Evolutionary conservation across 495 filamentous ascomycete species (phyloP).

Genomic region (Xylaria longipes): DNA sequence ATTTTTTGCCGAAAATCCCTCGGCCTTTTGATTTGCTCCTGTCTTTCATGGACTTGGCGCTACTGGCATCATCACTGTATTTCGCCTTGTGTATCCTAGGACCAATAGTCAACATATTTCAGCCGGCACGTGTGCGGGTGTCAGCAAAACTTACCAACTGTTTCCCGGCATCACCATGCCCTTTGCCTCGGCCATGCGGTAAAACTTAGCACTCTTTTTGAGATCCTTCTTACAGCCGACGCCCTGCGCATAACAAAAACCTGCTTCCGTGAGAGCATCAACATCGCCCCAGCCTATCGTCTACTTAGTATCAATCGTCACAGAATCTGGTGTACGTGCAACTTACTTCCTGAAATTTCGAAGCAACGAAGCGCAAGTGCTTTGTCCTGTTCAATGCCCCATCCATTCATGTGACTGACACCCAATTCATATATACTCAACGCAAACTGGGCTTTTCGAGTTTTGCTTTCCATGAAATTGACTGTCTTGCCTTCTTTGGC

Average conservation of each 20-base stretch:
- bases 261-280: conserved; percentile 87
- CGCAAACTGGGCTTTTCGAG: conserved; percentile 88
- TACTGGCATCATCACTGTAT: conserved; percentile 69
- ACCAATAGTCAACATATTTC: conserved; percentile 16
- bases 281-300: conserved; percentile 85
- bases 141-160: conserved; percentile 74
- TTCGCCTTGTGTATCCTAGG: conserved; percentile 92
- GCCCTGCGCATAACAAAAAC: conserved; percentile 86
- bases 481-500: conserved; percentile 66
- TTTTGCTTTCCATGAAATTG: conserved; percentile 73
- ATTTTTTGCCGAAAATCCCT: conserved; percentile 50
- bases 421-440: conserved; percentile 95
- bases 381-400: conserved; percentile 95
- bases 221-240: conserved; percentile 92
- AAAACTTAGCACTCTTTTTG: conserved; percentile 91
- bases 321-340: not conserved
- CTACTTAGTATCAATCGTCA: conserved; percentile 31
- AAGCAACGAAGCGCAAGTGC: conserved; percentile 87
- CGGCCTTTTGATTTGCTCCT: conserved; percentile 55
- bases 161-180: conserved; percentile 98
- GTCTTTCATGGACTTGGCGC: conserved; percentile 43
- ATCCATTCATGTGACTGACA: conserved; percentile 96
- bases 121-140: not conserved
- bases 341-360: conserved; percentile 88
- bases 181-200: conserved; percentile 86